Evolutionary conservation across 768 basidiomycete genomes (phyloP), one percentile per base, ranked within the genome.

Genomic region (Lactifluus volemus): DNA sequence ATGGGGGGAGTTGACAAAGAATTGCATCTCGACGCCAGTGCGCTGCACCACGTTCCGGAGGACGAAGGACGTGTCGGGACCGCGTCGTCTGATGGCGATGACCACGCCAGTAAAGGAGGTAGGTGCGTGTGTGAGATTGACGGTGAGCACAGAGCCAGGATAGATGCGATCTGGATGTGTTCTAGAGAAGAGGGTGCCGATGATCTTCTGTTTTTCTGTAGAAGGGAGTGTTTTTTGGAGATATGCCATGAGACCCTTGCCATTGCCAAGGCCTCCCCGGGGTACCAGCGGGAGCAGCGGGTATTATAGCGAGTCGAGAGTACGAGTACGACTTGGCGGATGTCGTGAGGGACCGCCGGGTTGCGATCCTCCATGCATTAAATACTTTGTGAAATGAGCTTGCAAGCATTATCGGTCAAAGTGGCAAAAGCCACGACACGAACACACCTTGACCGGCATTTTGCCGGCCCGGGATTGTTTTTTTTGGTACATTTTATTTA

Each of bases 21-120:
- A 89, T 69, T 87, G 88, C 87, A 92, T 87, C 78, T 98, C 96
- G 42, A 97, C 88, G 12, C 94, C 95, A 12, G 88, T 92, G 64
- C 92, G 81, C 68, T 92, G 88, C 55, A 98, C 81, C 65, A 97
- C 83, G 74, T 98, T 98, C 65, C 96, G 82, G 54, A 98, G 75
- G 55, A 85, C 78, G 70, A 98, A 89, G n/a, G 85, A 88, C 30
- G 92, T 93, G 74, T 92, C 91, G 32, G 84, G 79, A 1, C 94
- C 95, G 42, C 88, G 82, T 67, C 91, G 81, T 54, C 91, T 83
- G 65, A 95, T 81, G 34, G 84, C 82, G 67, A 97, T 80, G 59
- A 98, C 78, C 49, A 98, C 88, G 39, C 96, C 96, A 6, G 92
- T 89, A 74, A 98, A 98, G 12, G 80, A 75, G 15, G 84, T 88